Base-by-base conservation (phyloP, 2,329 filamentous ascomycete genomes). In the Beauveria asiatica region DNA sequence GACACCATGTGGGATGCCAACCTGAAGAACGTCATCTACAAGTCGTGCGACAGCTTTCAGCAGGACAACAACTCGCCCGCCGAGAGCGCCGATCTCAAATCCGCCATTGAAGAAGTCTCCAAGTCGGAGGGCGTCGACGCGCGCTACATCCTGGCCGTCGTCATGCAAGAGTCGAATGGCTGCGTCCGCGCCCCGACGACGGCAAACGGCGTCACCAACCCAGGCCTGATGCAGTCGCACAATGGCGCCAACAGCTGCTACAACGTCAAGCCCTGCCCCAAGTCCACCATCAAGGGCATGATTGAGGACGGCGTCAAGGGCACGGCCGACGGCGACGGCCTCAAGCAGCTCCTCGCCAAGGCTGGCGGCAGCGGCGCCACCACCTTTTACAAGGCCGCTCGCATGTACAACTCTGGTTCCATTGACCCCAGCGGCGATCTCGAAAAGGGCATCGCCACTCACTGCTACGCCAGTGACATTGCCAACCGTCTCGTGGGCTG, bases 391-490 rank as follows among this genome's bases (percentile, higher is more conserved):
- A 72, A 69, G 51, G 77, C 75, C 0, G 75, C 77, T n/a, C 70
- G 78, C 37, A 73, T 76, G 37, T 81, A 81, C 70, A 81, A 82
- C 67, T 76, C 75, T 16, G 79, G 79, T 13, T 69, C 67, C n/a
- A 64, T 78, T 64, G 62, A 67, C 51, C 61, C 65, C 7, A 69
- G 67, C 46, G 61, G 54, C 10, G 71, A 77, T 62, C 67, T 76
- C 5, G 70, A 73, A 33, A 69, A 72, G 59, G 75, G 76, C 46
- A 70, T 76, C 66, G 74, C 72, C 37, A 80, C 78, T 17, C 72
- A 74, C 62, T 81, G 78, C 70, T 83, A 83, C 66, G 71, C 74
- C 8, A 74, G 70, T 21, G 80, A 83, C 63, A 70, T 82, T 63
- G 80, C 80, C 8, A 61, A 61, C 54, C 59, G 59, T 37, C 46